Evolutionary conservation across 345 rosid species (phyloP), one percentile per base, ranked within the genome.

Genomic region (Salix exigua): DNA sequence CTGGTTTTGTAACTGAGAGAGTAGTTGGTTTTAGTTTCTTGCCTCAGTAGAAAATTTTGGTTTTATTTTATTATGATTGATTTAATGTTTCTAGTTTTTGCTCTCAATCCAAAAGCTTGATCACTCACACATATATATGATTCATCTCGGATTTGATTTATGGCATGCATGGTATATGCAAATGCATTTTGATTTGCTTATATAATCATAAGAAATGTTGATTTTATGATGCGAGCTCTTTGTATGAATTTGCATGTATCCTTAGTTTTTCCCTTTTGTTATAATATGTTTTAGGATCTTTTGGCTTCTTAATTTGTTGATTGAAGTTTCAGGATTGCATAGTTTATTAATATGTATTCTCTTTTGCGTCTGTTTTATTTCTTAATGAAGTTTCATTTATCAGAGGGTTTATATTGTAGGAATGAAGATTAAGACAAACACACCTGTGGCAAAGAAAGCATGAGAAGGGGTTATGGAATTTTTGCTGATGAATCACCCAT

Each of bases 391-490:
- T 37, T 84, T 65, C 58, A 72, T 11, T 46, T 69, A 28, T 73
- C 55, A 61, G 69, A 66, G 23, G 55, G 0, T 80, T 73, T 74
- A n/a, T 72, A 9, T 37, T 58, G 21, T 77, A 95, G 99, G 99
- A 72, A 96, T 96, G 99, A 96, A 96, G 87, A 96, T 96, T 83
- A 96, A 96, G 89, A 92, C 99, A 5, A 95, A 92, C 44, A 91
- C 98, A 35, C 98, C 97, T 7, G 75, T 96, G 42, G 99, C 99
- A 8, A 94, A 96, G 89, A 96, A 92, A 84, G 98, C 98, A 12
- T 83, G 99, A 28, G 99, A 96, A 80, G 99, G 99, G 77, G 98
- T 94, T 82, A 94, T 96, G 99, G 98, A 96, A 48, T 96, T 94
- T 64, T 77, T 96, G 88, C 84, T 96, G 81, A 96, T 96, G 98